A percentile compares a stretch with the other conserved stretches of the same genome.
Conservation (phyloP, 2,329 filamentous ascomycete genomes). For the Claviceps spartinae region DNA sequence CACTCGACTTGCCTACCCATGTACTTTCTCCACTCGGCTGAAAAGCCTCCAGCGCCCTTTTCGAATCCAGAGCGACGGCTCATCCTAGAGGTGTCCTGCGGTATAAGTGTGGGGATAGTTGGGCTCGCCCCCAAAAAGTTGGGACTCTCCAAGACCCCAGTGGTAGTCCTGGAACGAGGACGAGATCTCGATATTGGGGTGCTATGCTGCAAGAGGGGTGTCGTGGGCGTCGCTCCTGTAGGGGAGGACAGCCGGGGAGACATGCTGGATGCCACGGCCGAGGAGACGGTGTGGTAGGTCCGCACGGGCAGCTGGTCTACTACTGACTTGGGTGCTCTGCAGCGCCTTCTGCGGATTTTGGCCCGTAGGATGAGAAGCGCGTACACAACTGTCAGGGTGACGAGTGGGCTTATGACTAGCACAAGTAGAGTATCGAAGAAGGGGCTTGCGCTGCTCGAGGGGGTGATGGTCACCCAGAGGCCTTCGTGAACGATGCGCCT, state of each 20-base stretch:
- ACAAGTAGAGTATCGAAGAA: constrained; percentile 97
- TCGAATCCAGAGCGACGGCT: constrained; percentile 29
- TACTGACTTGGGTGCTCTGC: constrained; percentile 94
- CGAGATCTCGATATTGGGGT: constrained; percentile 31
- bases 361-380: constrained; percentile 75
- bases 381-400: constrained; percentile 88
- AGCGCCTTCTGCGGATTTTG: constrained; percentile 75
- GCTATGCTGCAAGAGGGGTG: constrained; percentile 59
- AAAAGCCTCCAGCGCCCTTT: constrained; percentile 29
- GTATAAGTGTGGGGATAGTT: constrained; percentile 24
- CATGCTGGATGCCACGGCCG: constrained; percentile 33
- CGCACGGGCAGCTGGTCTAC: constrained; percentile 90
- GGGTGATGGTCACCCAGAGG: constrained; percentile 92
- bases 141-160: constrained; percentile 40
- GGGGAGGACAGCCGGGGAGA: constrained; percentile 48
- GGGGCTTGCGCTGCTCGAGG: constrained; percentile 75
- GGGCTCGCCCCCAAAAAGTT: constrained; percentile 31
- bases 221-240: constrained; percentile 55
- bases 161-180: constrained; percentile 52
- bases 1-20: constrained; percentile 69
- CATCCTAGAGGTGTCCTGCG: constrained; percentile 19
- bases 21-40: constrained; percentile 49
- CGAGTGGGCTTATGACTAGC: constrained; percentile 83
- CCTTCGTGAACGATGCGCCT: constrained; percentile 40
- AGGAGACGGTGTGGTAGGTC: constrained; percentile 77